Base-by-base conservation (phyloP, 169 alveolate species). In the Plasmodium inui region DNA sequence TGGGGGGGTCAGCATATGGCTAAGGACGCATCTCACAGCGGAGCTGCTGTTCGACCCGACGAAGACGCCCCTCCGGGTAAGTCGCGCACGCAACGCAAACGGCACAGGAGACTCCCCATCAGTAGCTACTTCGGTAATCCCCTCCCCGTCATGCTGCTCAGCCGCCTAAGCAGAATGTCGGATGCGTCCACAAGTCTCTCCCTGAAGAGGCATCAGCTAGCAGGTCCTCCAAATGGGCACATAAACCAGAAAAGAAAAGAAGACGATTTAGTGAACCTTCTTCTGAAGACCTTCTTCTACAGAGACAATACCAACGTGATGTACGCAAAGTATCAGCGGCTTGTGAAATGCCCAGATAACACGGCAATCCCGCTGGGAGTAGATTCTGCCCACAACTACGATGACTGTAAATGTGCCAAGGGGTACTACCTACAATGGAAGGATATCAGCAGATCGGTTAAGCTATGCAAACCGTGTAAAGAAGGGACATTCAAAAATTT, bases 311-410 rank as follows among this genome's bases (percentile, higher is more conserved):
- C 32, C 78, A 91, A 91, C 32, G 17, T 72, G 0, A 28, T 67
- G 7, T 91, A 91, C 83, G 82, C 44, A 71, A 94, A 84, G 41
- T 93, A 92, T 14, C 83, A 55, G 37, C 92, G 74, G 26, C 95
- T 98, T 1, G 95, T 92, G 12, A 80, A 79, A 44, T 97, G 98
- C 93, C 98, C 96, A 0, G 74, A 72, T 17, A 50, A 97, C 57
- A 97, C 98, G 1, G 94, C 95, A 76, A 96, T 97, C 26, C 96
- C 98, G 3, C 96, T 97, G 7, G 98, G 98, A 6, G 96, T 95
- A 61, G 97, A 96, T 81, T 95, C 97, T 28, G 96, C 98, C 28
- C 86, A 94, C 44, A 72, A 96, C 12, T 92, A 95, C 37, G 97
- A 97, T 39, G 96, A 95, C 82, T 97, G 98, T 82, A 96, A 96